A percentile compares a stretch with the other conserved stretches of the same genome.
Conservation (phyloP, 2,329 filamentous ascomycete genomes). For the Colletotrichum sp. region DNA sequence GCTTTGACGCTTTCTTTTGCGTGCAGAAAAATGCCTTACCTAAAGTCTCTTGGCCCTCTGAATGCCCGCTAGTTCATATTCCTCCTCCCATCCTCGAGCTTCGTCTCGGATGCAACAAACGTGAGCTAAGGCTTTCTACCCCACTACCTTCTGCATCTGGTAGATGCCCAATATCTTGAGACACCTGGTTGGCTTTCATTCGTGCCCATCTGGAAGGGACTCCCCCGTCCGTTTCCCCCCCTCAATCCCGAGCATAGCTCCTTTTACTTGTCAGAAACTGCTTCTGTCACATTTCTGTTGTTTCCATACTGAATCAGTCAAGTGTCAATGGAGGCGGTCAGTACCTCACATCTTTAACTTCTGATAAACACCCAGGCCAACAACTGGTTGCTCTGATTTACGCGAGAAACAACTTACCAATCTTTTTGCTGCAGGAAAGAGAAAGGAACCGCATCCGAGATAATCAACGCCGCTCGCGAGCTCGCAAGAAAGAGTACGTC, state of each 20-base stretch:
- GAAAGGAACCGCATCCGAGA: slow-evolving; percentile 65
- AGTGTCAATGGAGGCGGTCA: slow-evolving; percentile 19
- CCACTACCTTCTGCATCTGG: not conserved
- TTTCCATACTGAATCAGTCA: not conserved
- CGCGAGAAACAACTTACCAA: slow-evolving; percentile 12
- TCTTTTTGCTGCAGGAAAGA: slow-evolving; percentile 2
- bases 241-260: not conserved
- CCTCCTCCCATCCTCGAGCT: not conserved
- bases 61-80: not conserved
- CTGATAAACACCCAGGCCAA: not conserved
- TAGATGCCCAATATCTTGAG: not conserved
- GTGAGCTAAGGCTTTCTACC: not conserved
- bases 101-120: not conserved
- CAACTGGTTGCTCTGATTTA: not conserved
- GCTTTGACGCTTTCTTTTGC: slow-evolving; percentile 11
- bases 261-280: not conserved
- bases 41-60: not conserved
- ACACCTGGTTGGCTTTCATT: not conserved
- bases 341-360: not conserved
- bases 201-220: not conserved
- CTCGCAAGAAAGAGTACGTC: slow-evolving; percentile 75
- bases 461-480: slow-evolving; percentile 79
- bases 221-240: not conserved
- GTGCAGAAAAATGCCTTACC: not conserved
- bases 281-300: not conserved